Conservation (phyloP, 768 basidiomycete genomes). For the Mrakia gelida region DNA sequence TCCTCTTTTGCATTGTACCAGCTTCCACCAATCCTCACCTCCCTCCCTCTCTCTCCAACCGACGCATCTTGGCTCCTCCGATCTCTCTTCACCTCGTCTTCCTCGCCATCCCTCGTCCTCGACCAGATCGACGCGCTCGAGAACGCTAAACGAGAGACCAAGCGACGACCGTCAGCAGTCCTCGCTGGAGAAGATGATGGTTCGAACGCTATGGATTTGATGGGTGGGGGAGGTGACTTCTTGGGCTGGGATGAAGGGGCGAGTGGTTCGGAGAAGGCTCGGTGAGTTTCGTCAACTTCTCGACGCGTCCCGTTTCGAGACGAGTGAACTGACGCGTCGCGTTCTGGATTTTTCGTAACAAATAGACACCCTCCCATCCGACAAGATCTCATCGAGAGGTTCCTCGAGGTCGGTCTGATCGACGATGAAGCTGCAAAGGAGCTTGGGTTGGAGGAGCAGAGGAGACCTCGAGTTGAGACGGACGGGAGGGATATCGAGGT, state of each 20-base stretch:
- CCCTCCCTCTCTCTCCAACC: not conserved
- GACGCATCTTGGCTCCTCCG: not conserved
- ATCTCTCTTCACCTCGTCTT: not conserved
- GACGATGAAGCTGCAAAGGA: not conserved
- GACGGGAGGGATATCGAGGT: not conserved
- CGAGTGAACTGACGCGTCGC: not conserved
- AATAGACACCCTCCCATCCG: slow-evolving; percentile 2
- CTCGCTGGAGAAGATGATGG: not conserved
- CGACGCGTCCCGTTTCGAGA: not conserved
- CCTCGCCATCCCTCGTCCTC: not conserved
- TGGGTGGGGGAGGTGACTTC: not conserved
- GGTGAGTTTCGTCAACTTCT: not conserved
- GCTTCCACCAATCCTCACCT: not conserved
- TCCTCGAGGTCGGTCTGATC: not conserved
- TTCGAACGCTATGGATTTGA: not conserved
- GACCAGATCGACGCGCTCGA: not conserved
- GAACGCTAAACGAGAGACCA: not conserved
- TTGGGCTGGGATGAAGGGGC: not conserved
- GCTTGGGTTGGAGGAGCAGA: not conserved
- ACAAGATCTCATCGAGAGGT: not conserved
- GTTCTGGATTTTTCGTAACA: not conserved
- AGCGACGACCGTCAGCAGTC: not conserved
- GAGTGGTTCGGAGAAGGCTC: not conserved
- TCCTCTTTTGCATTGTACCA: not conserved
- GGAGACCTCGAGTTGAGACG: not conserved